Evolutionary conservation across 495 filamentous ascomycete genomes (phyloP), one percentile per base, ranked within the genome.

Genomic region (Penicillium lividum): DNA sequence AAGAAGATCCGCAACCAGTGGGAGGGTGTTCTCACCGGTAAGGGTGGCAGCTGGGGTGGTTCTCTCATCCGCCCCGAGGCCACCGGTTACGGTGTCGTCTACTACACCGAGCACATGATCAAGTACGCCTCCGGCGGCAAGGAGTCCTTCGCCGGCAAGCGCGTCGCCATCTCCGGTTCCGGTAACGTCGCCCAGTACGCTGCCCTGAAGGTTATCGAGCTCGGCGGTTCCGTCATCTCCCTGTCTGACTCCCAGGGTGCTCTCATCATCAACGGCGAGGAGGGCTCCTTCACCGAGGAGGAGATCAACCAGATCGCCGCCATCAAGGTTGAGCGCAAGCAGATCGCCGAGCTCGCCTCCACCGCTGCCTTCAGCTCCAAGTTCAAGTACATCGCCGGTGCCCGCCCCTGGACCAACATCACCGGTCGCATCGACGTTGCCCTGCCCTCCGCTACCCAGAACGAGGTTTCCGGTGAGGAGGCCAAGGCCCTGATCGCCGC

Each of bases 111-210:
- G 62, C 93, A 97, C 83, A 98, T 98, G 94, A 90, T 98, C 74
- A 79, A 85, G 67, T 86, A 96, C 74, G 90, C 88, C 64, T 82
- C 85, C 27, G 78, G 80, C 57, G 92, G 92, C 76, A 86, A 89
- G 71, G 91, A 95, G 71, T 84, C 82, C 65, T 95, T 96, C 83
- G 76, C 82, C 52, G 94, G 92, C 72, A 98, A 98, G 82, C 88
- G 87, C 45, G 94, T 98, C 56, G 91, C 93, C 71, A 89, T 98
- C 79, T 97, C 94, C 44, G 94, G 94, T 54, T 98, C 94, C 60
- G 94, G 94, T 57, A 98, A 98, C 80, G 94, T 98, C 51, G 94
- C 94, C 50, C 94, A 98, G 81, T 98, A 93, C 82, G 92, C 94
- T 18, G 94, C 94, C 8, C 87, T 98, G 59, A 98, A 98, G 81